Evolutionary conservation across 2,329 filamentous ascomycete genomes (phyloP).

Genomic region (Chaetomiaceae sp.): DNA sequence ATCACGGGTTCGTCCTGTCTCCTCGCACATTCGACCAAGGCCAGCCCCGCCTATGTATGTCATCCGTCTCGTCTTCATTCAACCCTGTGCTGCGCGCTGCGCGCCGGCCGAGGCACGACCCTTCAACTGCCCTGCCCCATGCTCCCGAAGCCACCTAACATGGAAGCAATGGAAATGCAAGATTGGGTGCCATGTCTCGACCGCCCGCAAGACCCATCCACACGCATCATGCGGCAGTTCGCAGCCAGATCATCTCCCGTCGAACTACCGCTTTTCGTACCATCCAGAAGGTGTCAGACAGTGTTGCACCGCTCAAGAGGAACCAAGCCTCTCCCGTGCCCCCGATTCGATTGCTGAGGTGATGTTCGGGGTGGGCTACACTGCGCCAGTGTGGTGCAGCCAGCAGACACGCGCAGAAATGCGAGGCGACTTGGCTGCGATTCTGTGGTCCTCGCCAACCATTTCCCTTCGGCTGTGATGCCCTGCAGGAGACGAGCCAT

Average conservation of each 20-base stretch:
- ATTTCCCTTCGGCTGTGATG: constrained; percentile 21
- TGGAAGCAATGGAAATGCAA: constrained; percentile 7
- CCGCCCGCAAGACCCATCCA: not conserved
- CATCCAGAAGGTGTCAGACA: not conserved
- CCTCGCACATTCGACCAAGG: not conserved
- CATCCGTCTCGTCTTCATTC: constrained; percentile 4
- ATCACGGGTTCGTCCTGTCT: constrained; percentile 9
- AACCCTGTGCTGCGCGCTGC: not conserved
- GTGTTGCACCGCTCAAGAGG: not conserved
- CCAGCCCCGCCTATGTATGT: not conserved
- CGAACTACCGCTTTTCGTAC: not conserved
- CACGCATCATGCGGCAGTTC: constrained; percentile 6
- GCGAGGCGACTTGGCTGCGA: constrained; percentile 26
- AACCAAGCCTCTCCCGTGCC: not conserved
- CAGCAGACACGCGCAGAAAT: constrained; percentile 23
- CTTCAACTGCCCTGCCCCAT: not conserved
- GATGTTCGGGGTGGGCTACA: not conserved
- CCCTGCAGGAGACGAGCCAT: constrained; percentile 21
- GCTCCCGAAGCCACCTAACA: not conserved
- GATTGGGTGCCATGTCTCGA: constrained; percentile 12
- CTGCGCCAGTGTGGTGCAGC: constrained; percentile 16
- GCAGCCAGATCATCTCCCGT: not conserved
- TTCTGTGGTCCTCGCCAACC: constrained; percentile 24
- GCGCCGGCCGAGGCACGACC: not conserved
- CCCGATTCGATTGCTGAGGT: constrained; percentile 6